A percentile compares a stretch with the other conserved stretches of the same genome.
Evolutionary conservation across 345 rosid genomes (phyloP).

Genomic region (Anastatica hierochuntica): DNA sequence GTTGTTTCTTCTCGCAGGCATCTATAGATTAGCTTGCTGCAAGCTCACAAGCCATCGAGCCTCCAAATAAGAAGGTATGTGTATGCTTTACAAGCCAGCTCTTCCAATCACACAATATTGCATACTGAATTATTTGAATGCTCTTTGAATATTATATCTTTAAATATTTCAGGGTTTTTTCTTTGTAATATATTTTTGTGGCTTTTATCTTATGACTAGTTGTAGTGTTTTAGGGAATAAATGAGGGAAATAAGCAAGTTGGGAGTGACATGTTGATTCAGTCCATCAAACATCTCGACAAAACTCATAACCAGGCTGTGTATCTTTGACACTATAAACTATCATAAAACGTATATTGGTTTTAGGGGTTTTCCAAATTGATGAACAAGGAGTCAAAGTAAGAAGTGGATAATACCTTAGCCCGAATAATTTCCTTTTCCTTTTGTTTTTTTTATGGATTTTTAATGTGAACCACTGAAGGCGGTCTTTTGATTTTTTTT

Average conservation of each 20-base stretch:
- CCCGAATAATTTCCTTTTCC: too few relatives aligned
- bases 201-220: constrained; percentile 7
- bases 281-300: too few relatives aligned
- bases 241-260: constrained; percentile 30
- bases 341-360: too few relatives aligned
- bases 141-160: constrained; percentile 2
- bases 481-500: too few relatives aligned
- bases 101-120: not conserved
- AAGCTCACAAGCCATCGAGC: constrained; percentile 30
- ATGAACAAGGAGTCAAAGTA: too few relatives aligned
- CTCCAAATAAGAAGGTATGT: constrained; percentile 40
- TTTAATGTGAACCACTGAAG: too few relatives aligned
- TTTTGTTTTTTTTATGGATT: too few relatives aligned
- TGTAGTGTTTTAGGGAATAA: constrained; percentile 31
- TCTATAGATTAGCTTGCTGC: constrained; percentile 37
- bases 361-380: too few relatives aligned
- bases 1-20: constrained; percentile 33
- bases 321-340: too few relatives aligned
- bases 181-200: not conserved
- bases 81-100: constrained; percentile 3
- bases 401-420: too few relatives aligned
- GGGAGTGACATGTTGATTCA: too few relatives aligned
- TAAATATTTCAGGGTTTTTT: not conserved
- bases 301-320: too few relatives aligned
- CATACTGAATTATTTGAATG: not conserved